Evolutionary conservation across 306 rosid species (phyloP).

Genomic region (Vachellia collinsii): DNA sequence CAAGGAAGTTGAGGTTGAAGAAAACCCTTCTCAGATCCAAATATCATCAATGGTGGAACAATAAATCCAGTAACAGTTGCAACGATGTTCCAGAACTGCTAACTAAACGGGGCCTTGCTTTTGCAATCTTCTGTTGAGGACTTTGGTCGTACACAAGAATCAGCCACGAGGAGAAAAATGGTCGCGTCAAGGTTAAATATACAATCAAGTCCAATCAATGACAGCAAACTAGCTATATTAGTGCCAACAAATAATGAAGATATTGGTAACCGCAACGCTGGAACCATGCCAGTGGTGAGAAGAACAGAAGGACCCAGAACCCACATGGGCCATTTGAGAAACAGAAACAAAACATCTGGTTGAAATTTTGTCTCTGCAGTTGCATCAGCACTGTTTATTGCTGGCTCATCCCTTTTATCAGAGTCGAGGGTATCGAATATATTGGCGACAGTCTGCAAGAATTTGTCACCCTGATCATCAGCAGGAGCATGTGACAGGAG

Average conservation of each 20-base stretch:
- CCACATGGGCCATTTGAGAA: conserved; percentile 94
- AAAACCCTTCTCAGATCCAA: conserved; percentile 66
- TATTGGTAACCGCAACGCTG: conserved; percentile 88
- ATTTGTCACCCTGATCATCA: conserved; percentile 42
- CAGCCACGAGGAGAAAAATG: conserved; percentile 96
- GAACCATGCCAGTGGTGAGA: conserved; percentile 78
- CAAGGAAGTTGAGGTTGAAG: conserved; percentile 71
- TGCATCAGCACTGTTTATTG: conserved; percentile 43
- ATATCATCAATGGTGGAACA: conserved; percentile 60
- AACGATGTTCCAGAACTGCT: conserved; percentile 84
- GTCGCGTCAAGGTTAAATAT: conserved; percentile 88
- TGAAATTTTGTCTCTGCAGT: conserved; percentile 41
- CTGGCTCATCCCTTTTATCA: conserved; percentile 47
- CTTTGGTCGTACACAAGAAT: conserved; percentile 71
- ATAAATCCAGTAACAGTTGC: conserved; percentile 72
- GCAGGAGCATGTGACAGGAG: conserved; percentile 59
- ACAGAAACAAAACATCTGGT: conserved; percentile 52
- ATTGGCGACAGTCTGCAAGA: conserved; percentile 53
- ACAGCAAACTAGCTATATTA: conserved; percentile 80
- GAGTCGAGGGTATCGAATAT: conserved; percentile 66
- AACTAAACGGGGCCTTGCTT: conserved; percentile 85
- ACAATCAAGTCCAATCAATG: conserved; percentile 91
- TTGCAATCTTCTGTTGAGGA: conserved; percentile 48
- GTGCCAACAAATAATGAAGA: conserved; percentile 84
- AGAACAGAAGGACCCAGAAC: conserved; percentile 85